Percentiles rank a stretch among this genome's conserved stretches.
Evolutionary conservation across 352 stramenopile genomes (phyloP).

Genomic region (Globisporangium orthogonon): DNA sequence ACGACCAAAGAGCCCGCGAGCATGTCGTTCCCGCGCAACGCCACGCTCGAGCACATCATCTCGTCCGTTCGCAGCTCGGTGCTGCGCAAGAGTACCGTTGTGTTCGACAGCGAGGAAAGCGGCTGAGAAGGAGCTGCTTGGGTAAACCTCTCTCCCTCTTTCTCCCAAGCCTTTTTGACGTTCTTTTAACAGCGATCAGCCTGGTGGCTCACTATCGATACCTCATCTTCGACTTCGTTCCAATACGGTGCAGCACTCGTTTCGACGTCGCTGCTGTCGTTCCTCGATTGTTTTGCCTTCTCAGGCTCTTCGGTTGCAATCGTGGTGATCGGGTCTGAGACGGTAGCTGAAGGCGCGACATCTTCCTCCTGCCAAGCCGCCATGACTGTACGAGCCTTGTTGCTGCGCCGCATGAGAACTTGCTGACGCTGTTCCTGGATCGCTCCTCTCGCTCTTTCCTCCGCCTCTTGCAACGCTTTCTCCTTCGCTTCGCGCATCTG

Average conservation of each 20-base stretch:
- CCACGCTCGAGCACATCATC: slow-evolving; percentile 40
- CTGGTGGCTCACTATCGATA: background rate
- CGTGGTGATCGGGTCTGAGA: background rate
- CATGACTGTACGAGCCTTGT: slow-evolving; percentile 16
- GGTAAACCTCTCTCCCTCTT: too few species aligned
- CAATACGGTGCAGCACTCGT: background rate
- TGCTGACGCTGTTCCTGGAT: slow-evolving; percentile 24
- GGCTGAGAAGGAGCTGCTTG: background rate
- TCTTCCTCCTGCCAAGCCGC: slow-evolving; percentile 22
- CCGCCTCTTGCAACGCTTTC: slow-evolving; percentile 9
- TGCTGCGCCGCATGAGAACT: slow-evolving; percentile 19
- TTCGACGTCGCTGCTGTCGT: background rate
- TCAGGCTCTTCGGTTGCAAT: background rate
- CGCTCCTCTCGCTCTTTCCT: slow-evolving; percentile 9
- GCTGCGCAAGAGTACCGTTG: slow-evolving; percentile 40
- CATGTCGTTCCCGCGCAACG: slow-evolving; percentile 26
- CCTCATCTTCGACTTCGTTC: background rate
- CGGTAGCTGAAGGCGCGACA: background rate
- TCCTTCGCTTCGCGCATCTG: slow-evolving; percentile 20
- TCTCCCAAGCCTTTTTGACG: too few species aligned
- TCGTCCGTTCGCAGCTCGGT: slow-evolving; percentile 39
- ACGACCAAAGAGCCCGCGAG: slow-evolving; percentile 19
- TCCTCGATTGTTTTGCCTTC: background rate
- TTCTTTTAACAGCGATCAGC: background rate
- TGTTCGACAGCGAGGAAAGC: slow-evolving; percentile 30